phyloP scores from a whole-genome alignment of 805 yeast genomes.

The Starmerella cellae region DNA sequence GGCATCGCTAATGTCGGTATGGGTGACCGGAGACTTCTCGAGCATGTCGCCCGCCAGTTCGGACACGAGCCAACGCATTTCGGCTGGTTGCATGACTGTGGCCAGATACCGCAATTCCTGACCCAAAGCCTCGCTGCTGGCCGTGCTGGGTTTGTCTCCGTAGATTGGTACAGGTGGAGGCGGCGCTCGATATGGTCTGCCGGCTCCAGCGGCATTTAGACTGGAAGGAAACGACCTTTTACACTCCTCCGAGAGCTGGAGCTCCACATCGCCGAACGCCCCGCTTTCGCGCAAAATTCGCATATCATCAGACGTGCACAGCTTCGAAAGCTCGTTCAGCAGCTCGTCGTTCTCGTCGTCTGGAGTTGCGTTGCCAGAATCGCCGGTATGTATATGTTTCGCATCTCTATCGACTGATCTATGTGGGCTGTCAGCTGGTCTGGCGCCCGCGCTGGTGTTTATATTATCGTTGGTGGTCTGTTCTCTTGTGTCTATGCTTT shows the following conservation, averaged over 20 bases:
- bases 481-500: no score
- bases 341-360: constrained; percentile 3
- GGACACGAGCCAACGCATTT: constrained; percentile 15
- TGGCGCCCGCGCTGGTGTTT: no score
- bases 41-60: constrained; percentile 15
- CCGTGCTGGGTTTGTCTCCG: constrained; percentile 3
- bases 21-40: constrained; percentile 14
- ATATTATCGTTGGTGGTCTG: no score
- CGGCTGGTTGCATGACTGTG: constrained; percentile 19
- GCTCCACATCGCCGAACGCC: constrained; percentile 15
- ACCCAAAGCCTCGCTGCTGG: constrained; percentile 10
- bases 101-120: constrained; percentile 17
- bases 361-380: no score
- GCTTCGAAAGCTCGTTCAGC: constrained; percentile 3
- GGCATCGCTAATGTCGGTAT: constrained; percentile 21
- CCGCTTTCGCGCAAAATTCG: constrained; percentile 10
- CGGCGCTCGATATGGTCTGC: constrained; percentile 7
- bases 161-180: constrained; percentile 14
- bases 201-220: constrained; percentile 2
- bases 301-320: constrained; percentile 7
- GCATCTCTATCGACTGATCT: no score
- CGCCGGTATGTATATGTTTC: no score
- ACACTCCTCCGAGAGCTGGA: constrained; percentile 3
- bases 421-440: no score
- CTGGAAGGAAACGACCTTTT: not conserved